Conservation (phyloP, 179 eudicot species). For the Corrigiola litoralis region DNA sequence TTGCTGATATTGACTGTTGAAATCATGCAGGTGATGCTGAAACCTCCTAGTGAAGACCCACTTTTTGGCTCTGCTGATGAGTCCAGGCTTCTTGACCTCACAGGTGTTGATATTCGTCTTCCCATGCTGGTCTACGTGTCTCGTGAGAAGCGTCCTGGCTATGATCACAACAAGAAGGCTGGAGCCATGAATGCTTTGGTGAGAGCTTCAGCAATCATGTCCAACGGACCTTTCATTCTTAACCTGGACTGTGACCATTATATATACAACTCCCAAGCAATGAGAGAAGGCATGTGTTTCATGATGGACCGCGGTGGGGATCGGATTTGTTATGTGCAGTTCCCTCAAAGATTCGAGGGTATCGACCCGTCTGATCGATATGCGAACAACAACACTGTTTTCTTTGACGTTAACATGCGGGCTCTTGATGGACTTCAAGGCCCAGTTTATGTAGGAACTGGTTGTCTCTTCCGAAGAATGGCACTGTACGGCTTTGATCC, state of each 20-base stretch:
- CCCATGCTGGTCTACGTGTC: conserved; percentile 91
- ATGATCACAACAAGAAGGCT: conserved; percentile 93
- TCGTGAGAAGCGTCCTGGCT: conserved; percentile 89
- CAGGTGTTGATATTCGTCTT: conserved; percentile 79
- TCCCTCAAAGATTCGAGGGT: conserved; percentile 92
- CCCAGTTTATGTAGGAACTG: conserved; percentile 91
- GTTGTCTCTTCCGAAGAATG: conserved; percentile 78
- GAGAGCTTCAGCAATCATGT: conserved; percentile 91
- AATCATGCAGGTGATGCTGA: conserved; percentile 77
- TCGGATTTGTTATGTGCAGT: conserved; percentile 82
- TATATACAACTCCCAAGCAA: conserved; percentile 80
- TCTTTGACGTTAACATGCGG: conserved; percentile 95
- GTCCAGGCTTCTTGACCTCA: conserved; percentile 45
- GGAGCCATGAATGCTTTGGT: conserved; percentile 97
- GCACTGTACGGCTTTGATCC: conserved; percentile 94
- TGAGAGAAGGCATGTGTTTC: conserved; percentile 97
- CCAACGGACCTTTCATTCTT: conserved; percentile 88
- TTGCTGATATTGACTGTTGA: conserved; percentile 11
- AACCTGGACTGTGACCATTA: conserved; percentile 95
- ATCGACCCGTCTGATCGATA: conserved; percentile 92
- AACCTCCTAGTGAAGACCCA: conserved; percentile 92
- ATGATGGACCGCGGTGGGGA: conserved; percentile 99
- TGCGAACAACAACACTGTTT: conserved; percentile 88
- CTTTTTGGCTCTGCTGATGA: conserved; percentile 57
- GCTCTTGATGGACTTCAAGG: conserved; percentile 95